Evolutionary conservation across 2,329 filamentous ascomycete genomes (phyloP).

Genomic region (Fusarium incarnatum): DNA sequence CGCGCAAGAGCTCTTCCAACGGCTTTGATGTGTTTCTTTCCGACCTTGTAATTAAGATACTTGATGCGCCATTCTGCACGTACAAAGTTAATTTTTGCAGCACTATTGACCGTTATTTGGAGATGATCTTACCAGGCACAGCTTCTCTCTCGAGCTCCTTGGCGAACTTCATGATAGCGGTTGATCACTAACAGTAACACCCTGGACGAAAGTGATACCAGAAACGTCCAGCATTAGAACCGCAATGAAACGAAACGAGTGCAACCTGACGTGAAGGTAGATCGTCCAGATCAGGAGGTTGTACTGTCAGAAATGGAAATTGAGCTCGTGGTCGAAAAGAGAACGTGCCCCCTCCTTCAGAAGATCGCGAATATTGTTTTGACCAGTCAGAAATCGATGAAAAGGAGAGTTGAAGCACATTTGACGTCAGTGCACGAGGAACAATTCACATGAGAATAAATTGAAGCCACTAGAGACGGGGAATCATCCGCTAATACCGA

Average conservation of each 20-base stretch:
- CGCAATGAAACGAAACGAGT: background rate
- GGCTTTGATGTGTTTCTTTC: slow-evolving; percentile 93
- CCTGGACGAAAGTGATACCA: slow-evolving; percentile 18
- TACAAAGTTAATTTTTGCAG: slow-evolving; percentile 14
- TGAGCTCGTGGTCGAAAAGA: slow-evolving; percentile 4
- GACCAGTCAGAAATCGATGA: slow-evolving; percentile 4
- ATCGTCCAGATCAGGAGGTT: background rate
- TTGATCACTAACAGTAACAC: slow-evolving; percentile 9
- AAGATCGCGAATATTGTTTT: slow-evolving; percentile 13
- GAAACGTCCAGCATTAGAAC: slow-evolving; percentile 29
- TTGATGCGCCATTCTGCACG: slow-evolving; percentile 85
- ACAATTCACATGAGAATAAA: slow-evolving; percentile 4
- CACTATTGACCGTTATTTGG: slow-evolving; percentile 5
- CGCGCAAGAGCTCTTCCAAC: slow-evolving; percentile 78
- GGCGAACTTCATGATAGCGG: slow-evolving; percentile 69
- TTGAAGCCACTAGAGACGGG: slow-evolving; percentile 19
- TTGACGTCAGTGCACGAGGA: slow-evolving; percentile 42
- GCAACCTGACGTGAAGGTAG: background rate
- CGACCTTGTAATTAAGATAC: slow-evolving; percentile 94
- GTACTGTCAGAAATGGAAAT: background rate
- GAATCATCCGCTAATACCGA: background rate
- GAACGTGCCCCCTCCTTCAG: slow-evolving; percentile 34
- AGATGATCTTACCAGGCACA: slow-evolving; percentile 73
- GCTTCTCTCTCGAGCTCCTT: slow-evolving; percentile 88
- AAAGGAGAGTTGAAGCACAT: slow-evolving; percentile 4